Evolutionary conservation across 2,329 filamentous ascomycete species (phyloP).

Genomic region (Fusarium sp.): DNA sequence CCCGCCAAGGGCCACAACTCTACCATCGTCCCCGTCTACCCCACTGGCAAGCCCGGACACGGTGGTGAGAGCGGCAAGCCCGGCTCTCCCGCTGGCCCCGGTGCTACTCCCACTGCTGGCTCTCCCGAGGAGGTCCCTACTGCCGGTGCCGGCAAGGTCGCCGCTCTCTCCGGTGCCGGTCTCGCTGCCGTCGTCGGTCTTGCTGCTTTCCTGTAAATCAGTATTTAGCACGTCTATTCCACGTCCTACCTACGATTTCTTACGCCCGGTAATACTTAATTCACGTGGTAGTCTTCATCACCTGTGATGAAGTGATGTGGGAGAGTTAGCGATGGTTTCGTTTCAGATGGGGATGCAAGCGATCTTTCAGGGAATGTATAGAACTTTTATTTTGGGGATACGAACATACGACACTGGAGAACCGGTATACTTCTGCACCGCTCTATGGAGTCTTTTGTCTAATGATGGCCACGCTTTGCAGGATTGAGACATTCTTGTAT

Average conservation of each 20-base stretch:
- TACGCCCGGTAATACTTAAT: constrained; percentile 60
- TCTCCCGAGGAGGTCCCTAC: constrained; percentile 61
- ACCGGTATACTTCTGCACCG: constrained; percentile 51
- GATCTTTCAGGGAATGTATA: constrained; percentile 54
- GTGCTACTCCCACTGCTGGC: constrained; percentile 50
- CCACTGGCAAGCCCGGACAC: constrained; percentile 36
- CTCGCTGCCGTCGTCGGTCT: constrained; percentile 73
- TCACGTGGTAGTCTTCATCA: constrained; percentile 56
- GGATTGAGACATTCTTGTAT: constrained; percentile 51
- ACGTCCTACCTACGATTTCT: constrained; percentile 59
- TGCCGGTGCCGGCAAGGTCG: constrained; percentile 70
- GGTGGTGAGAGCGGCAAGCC: constrained; percentile 22
- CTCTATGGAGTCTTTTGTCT: constrained; percentile 52
- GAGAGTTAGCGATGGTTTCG: constrained; percentile 51
- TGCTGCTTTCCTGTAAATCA: constrained; percentile 72
- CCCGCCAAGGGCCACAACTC: constrained; percentile 54
- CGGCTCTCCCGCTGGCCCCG: constrained; percentile 27
- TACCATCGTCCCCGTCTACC: constrained; percentile 46
- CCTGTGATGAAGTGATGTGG: constrained; percentile 54
- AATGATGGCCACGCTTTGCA: constrained; percentile 52
- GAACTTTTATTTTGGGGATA: constrained; percentile 53
- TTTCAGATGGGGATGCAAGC: constrained; percentile 42
- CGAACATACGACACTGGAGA: constrained; percentile 56
- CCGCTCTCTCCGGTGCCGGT: constrained; percentile 70
- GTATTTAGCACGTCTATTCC: constrained; percentile 54